phyloP scores from a whole-genome alignment of 2,329 filamentous ascomycete genomes.

The Penicillium brasilianum region DNA sequence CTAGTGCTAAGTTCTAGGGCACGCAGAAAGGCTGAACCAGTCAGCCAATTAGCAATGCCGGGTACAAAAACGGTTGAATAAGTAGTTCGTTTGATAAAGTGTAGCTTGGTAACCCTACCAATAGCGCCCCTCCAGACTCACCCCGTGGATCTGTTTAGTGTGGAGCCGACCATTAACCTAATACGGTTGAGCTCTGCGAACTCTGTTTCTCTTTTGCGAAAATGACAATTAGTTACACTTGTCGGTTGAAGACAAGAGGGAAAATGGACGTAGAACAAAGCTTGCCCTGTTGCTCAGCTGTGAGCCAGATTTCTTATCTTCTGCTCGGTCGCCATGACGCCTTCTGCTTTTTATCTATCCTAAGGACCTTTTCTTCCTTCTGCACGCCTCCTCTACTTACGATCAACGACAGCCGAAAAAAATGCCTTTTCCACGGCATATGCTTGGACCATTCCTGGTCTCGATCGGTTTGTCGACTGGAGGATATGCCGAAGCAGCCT shows the following conservation, averaged over 20 bases:
- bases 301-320: too few species aligned
- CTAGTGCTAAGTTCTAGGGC: too few species aligned
- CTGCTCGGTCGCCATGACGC: background rate
- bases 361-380: constrained; percentile 6
- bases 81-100: too few species aligned
- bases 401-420: background rate
- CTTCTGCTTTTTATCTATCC: background rate
- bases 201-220: background rate
- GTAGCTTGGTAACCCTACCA: too few species aligned
- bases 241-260: background rate
- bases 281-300: background rate
- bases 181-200: background rate
- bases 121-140: too few species aligned
- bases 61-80: too few species aligned
- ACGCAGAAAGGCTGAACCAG: too few species aligned
- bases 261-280: constrained; percentile 2
- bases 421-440: constrained; percentile 12
- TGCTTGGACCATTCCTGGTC: constrained; percentile 10
- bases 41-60: too few species aligned
- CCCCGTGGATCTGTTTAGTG: too few species aligned
- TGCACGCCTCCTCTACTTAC: background rate
- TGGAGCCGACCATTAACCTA: background rate
- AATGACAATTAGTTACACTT: background rate
- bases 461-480: constrained; percentile 11
- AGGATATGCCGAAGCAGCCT: background rate